These are phyloP conservation scores for Flaveria ramosissima DNA, from an alignment of 129 eudicot genomes.

Conservation along the genomic window DNA sequence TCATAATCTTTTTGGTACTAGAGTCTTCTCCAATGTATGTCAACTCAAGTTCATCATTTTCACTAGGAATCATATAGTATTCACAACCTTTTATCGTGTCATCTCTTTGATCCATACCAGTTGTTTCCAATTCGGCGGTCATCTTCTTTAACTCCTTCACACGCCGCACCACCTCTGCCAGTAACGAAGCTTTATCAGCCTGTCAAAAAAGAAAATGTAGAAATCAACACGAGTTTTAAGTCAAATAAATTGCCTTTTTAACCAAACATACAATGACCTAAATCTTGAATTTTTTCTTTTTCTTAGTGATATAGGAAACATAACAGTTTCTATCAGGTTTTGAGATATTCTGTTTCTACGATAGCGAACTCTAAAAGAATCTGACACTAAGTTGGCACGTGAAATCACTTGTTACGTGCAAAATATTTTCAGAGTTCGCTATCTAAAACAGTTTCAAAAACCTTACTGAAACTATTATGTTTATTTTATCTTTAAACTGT, in stretches of 20 bases:
- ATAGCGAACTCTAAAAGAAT: too few species aligned
- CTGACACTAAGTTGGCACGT: too few species aligned
- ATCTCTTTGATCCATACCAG: conserved; percentile 8
- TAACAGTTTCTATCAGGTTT: too few species aligned
- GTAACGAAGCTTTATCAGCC: conserved; percentile 92
- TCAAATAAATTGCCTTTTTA: not conserved
- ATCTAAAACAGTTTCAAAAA: too few species aligned
- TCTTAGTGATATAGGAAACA: too few species aligned
- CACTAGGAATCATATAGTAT: conserved; percentile 56
- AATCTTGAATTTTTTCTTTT: too few species aligned
- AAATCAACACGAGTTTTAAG: not conserved
- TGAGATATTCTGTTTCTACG: too few species aligned
- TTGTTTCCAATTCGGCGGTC: conserved; percentile 41
- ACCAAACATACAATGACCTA: too few species aligned
- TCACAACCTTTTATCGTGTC: conserved; percentile 4
- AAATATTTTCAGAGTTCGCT: too few species aligned
- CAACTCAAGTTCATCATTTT: conserved; percentile 59
- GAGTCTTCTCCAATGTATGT: conserved; percentile 32
- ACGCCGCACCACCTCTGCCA: conserved; percentile 78
- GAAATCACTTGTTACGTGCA: too few species aligned
- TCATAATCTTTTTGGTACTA: conserved; percentile 34
- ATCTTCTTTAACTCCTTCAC: conserved; percentile 70
- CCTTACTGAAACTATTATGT: not conserved
- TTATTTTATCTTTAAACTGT: not conserved
- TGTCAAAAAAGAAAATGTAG: conserved; percentile 20